Evolutionary conservation across 2,329 filamentous ascomycete species (phyloP).

Genomic region (Arachnopeziza araneosa): DNA sequence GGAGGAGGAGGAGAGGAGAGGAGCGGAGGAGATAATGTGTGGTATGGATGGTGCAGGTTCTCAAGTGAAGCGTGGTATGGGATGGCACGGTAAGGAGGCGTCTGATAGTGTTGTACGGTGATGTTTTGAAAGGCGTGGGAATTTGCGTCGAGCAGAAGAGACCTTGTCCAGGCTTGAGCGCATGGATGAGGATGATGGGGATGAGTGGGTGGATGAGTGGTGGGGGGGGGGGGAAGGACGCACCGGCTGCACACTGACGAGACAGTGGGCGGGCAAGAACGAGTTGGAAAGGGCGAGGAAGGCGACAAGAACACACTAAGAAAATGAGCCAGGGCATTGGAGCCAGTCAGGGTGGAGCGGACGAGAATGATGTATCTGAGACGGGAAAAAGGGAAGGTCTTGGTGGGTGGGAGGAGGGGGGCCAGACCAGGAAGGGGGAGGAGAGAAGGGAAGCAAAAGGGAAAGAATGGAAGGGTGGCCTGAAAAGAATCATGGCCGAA

Average conservation of each 20-base stretch:
- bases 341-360: too few relatives aligned
- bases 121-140: neutral
- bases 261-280: neutral
- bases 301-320: neutral
- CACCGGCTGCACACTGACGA: neutral
- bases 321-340: neutral
- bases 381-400: neutral
- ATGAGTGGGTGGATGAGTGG: neutral
- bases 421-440: too few relatives aligned
- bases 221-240: too few relatives aligned
- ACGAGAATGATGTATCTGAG: neutral
- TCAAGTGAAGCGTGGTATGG: neutral
- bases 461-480: too few relatives aligned
- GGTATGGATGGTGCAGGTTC: neutral
- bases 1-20: neutral
- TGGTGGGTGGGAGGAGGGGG: too few relatives aligned
- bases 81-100: too few relatives aligned
- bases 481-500: neutral
- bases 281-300: neutral
- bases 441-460: too few relatives aligned
- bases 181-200: neutral
- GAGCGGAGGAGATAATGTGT: neutral
- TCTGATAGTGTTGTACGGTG: neutral
- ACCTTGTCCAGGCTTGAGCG: neutral
- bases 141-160: constrained; percentile 2